phyloP scores from a whole-genome alignment of 192 early-diverging fungal genomes.

The Coemansia asiatica region DNA sequence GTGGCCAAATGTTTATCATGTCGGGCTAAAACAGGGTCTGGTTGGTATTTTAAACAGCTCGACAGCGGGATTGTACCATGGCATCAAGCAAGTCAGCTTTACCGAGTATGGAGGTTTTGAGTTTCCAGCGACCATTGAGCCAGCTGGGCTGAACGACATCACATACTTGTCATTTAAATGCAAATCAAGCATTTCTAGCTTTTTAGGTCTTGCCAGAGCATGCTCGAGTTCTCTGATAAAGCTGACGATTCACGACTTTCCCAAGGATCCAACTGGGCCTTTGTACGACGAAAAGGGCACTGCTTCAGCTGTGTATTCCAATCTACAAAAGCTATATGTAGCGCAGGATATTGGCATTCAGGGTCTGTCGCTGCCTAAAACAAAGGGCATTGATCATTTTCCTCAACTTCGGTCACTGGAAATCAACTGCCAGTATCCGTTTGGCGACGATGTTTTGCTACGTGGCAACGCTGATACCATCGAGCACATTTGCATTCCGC shows the following conservation, averaged over 20 bases:
- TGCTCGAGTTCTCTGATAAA: background rate
- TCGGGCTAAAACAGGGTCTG: background rate
- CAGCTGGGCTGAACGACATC: background rate
- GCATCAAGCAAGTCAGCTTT: background rate
- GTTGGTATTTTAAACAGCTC: background rate
- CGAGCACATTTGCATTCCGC: slow-evolving; percentile 2
- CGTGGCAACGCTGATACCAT: background rate
- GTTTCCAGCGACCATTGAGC: background rate
- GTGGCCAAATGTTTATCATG: slow-evolving; percentile 6
- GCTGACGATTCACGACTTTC: slow-evolving; percentile 1
- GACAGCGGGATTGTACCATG: background rate
- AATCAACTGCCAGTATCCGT: slow-evolving; percentile 5
- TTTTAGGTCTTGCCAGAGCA: background rate
- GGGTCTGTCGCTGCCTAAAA: background rate
- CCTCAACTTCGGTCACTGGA: slow-evolving; percentile 3
- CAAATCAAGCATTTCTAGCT: background rate
- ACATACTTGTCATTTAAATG: slow-evolving; percentile 5
- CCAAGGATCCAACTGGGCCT: background rate
- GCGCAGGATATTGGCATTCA: background rate
- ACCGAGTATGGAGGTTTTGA: slow-evolving; percentile 7
- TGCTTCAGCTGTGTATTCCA: background rate
- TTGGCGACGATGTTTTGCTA: slow-evolving; percentile 4
- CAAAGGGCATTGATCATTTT: background rate
- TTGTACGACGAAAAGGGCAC: background rate
- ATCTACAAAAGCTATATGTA: background rate